Conservation (phyloP, 495 filamentous ascomycete genomes). For the Pseudoneurospora amorphoporcata region DNA sequence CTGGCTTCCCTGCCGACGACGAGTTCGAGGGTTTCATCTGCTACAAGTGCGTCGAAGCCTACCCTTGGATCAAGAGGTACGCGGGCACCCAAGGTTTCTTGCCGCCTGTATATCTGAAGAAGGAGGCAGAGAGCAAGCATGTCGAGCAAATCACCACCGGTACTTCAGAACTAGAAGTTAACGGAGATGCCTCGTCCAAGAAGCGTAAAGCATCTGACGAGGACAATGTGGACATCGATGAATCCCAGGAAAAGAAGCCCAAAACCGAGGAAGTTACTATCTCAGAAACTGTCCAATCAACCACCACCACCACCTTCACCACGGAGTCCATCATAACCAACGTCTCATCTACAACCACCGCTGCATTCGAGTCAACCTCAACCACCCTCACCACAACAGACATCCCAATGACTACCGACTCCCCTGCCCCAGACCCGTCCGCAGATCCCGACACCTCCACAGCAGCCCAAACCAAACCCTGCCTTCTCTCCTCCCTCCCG, state of each 20-base stretch:
- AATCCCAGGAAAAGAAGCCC: slow-evolving; percentile 46
- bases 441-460: not conserved
- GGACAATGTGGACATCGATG: slow-evolving; percentile 22
- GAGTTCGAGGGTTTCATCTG: slow-evolving; percentile 85
- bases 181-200: slow-evolving; percentile 31
- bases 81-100: slow-evolving; percentile 79
- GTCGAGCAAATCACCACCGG: not conserved
- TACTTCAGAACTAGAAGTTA: not conserved
- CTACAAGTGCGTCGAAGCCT: slow-evolving; percentile 81
- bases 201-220: slow-evolving; percentile 72
- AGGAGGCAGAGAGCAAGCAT: slow-evolving; percentile 5
- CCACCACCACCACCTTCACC: not conserved
- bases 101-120: slow-evolving; percentile 46
- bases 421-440: not conserved
- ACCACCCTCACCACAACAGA: not conserved
- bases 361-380: not conserved
- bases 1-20: slow-evolving; percentile 80
- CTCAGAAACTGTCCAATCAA: not conserved
- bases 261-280: slow-evolving; percentile 33
- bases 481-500: slow-evolving; percentile 41
- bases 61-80: slow-evolving; percentile 88
- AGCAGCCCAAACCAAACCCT: slow-evolving; percentile 13
- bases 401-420: not conserved
- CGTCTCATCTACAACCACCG: not conserved
- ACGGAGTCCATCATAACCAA: not conserved